Conservation (phyloP, 805 yeast species). For the Monosporozyma unispora region DNA sequence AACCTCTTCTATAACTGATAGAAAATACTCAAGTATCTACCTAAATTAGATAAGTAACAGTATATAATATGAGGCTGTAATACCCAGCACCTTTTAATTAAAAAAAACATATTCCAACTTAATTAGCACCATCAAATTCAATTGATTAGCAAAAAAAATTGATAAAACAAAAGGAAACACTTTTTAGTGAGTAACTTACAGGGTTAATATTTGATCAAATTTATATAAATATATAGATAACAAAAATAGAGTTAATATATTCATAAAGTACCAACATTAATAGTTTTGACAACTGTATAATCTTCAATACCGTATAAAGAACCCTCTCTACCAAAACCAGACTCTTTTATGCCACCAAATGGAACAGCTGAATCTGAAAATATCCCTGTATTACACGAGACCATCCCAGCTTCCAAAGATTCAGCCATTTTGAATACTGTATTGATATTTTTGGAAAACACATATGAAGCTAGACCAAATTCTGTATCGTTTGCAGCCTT, state of each 20-base stretch:
- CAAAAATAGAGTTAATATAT: background rate
- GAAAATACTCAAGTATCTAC: background rate
- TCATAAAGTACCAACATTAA: constrained; percentile 36
- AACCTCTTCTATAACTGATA: background rate
- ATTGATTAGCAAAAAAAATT: too few relatives aligned
- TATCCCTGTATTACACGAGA: constrained; percentile 50
- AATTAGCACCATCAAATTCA: too few relatives aligned
- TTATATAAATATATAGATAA: background rate
- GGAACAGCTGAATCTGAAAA: constrained; percentile 51
- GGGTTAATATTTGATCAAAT: background rate
- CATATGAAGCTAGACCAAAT: constrained; percentile 52
- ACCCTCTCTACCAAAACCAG: constrained; percentile 68
- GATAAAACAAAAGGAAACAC: too few relatives aligned
- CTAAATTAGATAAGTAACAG: background rate
- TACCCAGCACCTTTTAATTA: background rate
- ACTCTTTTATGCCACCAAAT: constrained; percentile 55
- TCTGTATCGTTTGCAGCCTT: constrained; percentile 44
- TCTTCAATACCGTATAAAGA: constrained; percentile 55
- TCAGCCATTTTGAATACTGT: constrained; percentile 46
- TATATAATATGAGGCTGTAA: background rate
- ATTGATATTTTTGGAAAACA: constrained; percentile 44
- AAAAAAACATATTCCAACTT: too few relatives aligned
- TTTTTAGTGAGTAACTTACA: background rate
- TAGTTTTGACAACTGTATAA: constrained; percentile 44
- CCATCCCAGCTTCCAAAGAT: constrained; percentile 57